Evolutionary conservation across 805 yeast genomes (phyloP).

Genomic region (Suhomyces xylopsoci): DNA sequence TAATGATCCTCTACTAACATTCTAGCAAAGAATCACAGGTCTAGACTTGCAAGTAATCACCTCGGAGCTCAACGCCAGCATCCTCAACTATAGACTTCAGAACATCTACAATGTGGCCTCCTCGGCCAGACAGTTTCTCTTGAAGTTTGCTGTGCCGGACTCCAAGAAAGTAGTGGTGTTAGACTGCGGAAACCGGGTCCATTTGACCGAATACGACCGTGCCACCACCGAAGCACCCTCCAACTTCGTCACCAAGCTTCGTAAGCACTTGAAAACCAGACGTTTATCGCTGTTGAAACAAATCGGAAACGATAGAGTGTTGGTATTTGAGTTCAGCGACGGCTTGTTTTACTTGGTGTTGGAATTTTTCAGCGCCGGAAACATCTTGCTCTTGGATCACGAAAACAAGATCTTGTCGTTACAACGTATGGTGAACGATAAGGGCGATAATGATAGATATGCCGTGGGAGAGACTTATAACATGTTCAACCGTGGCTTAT

Average conservation of each 20-base stretch:
- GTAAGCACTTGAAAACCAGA: conserved; percentile 82
- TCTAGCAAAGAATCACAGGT: conserved; percentile 79
- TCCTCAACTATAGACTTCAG: conserved; percentile 69
- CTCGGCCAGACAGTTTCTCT: conserved; percentile 66
- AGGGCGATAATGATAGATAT: conserved; percentile 58
- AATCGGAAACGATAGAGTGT: conserved; percentile 75
- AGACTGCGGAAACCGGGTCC: conserved; percentile 83
- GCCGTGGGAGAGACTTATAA: conserved; percentile 74
- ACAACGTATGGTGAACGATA: conserved; percentile 76
- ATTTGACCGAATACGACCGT: conserved; percentile 76
- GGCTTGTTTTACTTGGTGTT: conserved; percentile 74
- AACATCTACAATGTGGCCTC: conserved; percentile 80
- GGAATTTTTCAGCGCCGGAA: conserved; percentile 96
- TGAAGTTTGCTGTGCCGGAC: conserved; percentile 82
- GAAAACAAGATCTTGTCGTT: conserved; percentile 64
- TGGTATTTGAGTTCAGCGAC: conserved; percentile 81
- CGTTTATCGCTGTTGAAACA: conserved; percentile 72
- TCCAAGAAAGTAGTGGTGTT: conserved; percentile 71
- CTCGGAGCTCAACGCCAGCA: conserved; percentile 55
- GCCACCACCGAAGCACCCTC: conserved; percentile 81
- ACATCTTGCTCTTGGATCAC: conserved; percentile 72
- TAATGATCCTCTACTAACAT: not conserved
- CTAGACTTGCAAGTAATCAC: conserved; percentile 74
- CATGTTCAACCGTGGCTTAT: conserved; percentile 54
- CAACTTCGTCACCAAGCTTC: conserved; percentile 76